Evolutionary conservation across 176 grass and related monocot genomes (phyloP).

Genomic region (Carex kokanica): DNA sequence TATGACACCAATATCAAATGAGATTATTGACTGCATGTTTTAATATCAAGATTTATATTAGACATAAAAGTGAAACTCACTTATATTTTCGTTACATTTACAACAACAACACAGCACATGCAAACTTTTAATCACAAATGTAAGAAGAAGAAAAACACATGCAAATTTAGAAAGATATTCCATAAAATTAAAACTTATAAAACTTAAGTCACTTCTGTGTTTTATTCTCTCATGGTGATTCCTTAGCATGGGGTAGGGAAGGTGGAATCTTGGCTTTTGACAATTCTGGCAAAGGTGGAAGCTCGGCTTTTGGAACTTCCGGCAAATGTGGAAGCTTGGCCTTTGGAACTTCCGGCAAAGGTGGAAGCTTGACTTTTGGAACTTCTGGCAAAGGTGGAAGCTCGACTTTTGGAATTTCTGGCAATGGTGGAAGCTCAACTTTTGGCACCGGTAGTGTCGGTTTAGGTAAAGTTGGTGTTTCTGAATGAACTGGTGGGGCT

Average conservation of each 20-base stretch:
- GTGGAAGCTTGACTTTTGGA: not conserved
- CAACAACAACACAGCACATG: not conserved
- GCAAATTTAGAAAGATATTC: not conserved
- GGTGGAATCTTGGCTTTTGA: not conserved
- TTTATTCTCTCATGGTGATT: not conserved
- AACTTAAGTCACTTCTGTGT: not conserved
- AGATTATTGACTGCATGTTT: not conserved
- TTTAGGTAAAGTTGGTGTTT: not conserved
- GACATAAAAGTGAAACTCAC: not conserved
- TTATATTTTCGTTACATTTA: not conserved
- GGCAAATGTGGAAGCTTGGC: no score
- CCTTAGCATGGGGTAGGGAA: not conserved
- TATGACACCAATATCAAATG: not conserved
- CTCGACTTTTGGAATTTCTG: not conserved
- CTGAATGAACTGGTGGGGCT: constrained; percentile 1
- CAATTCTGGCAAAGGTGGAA: not conserved
- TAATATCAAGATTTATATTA: not conserved
- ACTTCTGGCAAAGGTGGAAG: not conserved
- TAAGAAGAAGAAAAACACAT: not conserved
- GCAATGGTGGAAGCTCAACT: not conserved
- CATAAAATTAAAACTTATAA: not conserved
- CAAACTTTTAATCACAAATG: not conserved
- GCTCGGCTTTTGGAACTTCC: not conserved
- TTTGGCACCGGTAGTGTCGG: not conserved
- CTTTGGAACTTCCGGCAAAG: no score